phyloP scores from a whole-genome alignment of 1,139 yeast species.

The Candida sanyaensis region DNA sequence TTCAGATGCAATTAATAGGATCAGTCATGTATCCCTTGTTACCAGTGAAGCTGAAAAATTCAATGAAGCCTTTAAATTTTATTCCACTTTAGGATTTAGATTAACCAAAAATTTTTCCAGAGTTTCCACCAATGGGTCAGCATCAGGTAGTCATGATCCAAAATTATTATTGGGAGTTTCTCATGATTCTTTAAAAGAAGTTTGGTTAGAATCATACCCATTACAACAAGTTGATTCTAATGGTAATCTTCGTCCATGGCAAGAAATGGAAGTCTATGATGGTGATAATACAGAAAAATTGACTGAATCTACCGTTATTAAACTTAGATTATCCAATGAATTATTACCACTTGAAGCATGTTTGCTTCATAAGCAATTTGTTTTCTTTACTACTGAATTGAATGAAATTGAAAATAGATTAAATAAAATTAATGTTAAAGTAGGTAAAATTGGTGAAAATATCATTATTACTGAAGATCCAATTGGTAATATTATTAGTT shows the following conservation, averaged over 20 bases:
- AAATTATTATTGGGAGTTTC: conserved; percentile 54
- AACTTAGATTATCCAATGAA: conserved; percentile 52
- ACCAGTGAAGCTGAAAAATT: conserved; percentile 53
- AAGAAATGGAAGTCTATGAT: conserved; percentile 55
- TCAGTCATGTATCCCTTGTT: conserved; percentile 57
- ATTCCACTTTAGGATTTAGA: conserved; percentile 58
- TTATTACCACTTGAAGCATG: conserved; percentile 22
- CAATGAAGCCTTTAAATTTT: conserved; percentile 50
- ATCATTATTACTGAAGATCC: conserved; percentile 51
- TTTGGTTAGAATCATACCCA: conserved; percentile 73
- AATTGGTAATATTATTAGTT: conserved; percentile 52
- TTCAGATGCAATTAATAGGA: conserved; percentile 19
- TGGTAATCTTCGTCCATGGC: conserved; percentile 58
- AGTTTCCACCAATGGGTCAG: conserved; percentile 43
- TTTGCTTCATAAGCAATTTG: conserved; percentile 35
- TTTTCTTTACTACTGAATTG: conserved; percentile 56
- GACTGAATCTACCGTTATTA: conserved; percentile 42
- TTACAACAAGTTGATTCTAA: conserved; percentile 48
- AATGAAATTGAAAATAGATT: conserved; percentile 37
- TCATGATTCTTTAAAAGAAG: conserved; percentile 62
- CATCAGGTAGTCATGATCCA: conserved; percentile 29
- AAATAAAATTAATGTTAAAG: conserved; percentile 20
- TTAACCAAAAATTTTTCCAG: conserved; percentile 57
- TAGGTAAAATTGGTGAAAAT: conserved; percentile 17
- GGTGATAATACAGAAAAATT: conserved; percentile 43